Percentiles rank a stretch among this genome's conserved stretches.
phyloP scores from a whole-genome alignment of 2,329 filamentous ascomycete species.

The Coniochaeta sp. region DNA sequence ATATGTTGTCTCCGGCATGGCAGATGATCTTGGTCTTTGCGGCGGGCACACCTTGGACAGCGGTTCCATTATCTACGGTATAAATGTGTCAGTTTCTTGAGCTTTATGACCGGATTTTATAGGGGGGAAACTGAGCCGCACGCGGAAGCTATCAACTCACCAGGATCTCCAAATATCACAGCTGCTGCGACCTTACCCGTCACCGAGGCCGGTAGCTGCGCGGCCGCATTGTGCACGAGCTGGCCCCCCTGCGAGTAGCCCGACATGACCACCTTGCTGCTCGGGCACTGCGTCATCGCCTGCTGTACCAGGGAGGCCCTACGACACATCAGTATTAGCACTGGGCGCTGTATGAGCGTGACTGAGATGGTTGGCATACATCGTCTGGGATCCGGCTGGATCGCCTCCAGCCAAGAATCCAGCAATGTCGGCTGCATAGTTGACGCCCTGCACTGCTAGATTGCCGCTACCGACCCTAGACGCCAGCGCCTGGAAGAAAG shows the following conservation, averaged over 20 bases:
- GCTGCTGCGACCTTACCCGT: constrained; percentile 14
- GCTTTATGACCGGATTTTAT: too few relatives aligned
- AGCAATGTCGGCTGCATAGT: constrained; percentile 36
- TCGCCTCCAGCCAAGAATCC: constrained; percentile 41
- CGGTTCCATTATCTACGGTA: constrained; percentile 9
- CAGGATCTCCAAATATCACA: constrained; percentile 20
- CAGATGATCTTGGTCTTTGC: constrained; percentile 13
- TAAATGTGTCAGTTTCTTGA: not conserved
- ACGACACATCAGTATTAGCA: not conserved
- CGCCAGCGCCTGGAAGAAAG: constrained; percentile 38
- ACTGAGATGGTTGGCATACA: constrained; percentile 17
- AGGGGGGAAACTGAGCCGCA: too few relatives aligned
- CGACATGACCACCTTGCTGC: constrained; percentile 31
- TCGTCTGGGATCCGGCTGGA: constrained; percentile 29
- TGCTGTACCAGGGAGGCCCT: not conserved
- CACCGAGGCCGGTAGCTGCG: constrained; percentile 8
- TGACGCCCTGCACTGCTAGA: constrained; percentile 40
- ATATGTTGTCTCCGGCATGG: constrained; percentile 16
- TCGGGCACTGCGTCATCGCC: constrained; percentile 21
- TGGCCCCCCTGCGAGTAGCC: constrained; percentile 27
- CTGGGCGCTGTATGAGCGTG: not conserved
- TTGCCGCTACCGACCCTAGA: constrained; percentile 30
- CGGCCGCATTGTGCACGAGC: constrained; percentile 15
- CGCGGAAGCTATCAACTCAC: constrained; percentile 1
- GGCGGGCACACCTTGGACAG: constrained; percentile 8